These are phyloP conservation scores for Sphaerulina populicola DNA, from an alignment of 2,329 filamentous ascomycete genomes.

Conservation along the genomic window DNA sequence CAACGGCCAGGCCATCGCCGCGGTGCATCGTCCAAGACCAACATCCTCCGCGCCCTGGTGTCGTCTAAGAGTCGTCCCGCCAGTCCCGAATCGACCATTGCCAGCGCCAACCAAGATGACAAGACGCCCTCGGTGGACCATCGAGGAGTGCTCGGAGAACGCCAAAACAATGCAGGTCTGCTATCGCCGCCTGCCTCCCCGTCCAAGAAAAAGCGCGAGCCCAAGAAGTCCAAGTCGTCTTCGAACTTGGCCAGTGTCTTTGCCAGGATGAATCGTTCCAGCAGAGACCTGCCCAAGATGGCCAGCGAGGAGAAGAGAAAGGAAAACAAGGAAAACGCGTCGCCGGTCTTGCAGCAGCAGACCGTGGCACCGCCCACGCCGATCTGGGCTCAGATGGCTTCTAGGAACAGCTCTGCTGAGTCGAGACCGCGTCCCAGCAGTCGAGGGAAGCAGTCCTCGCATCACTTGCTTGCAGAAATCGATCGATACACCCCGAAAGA, in stretches of 20 bases:
- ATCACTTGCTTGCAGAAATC: constrained; percentile 48
- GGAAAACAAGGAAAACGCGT: constrained; percentile 82
- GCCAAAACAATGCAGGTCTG: constrained; percentile 24
- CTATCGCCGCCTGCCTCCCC: constrained; percentile 30
- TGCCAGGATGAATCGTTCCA: constrained; percentile 60
- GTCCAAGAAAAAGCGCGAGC: constrained; percentile 25
- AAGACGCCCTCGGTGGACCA: constrained; percentile 21
- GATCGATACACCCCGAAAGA: constrained; percentile 51
- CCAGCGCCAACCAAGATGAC: constrained; percentile 23
- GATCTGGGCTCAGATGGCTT: constrained; percentile 70
- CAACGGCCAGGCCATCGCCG: constrained; percentile 19
- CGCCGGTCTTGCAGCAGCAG: constrained; percentile 44
- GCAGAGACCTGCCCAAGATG: constrained; percentile 52
- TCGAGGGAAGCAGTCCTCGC: constrained; percentile 39
- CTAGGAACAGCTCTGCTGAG: constrained; percentile 22
- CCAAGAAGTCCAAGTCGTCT: constrained; percentile 69
- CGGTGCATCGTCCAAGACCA: constrained; percentile 33
- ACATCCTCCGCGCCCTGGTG: constrained; percentile 48
- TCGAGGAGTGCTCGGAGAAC: constrained; percentile 26
- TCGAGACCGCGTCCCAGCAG: constrained; percentile 35
- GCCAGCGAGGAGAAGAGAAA: constrained; percentile 56
- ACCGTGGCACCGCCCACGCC: constrained; percentile 49
- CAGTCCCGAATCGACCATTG: constrained; percentile 41
- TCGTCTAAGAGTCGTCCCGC: constrained; percentile 40
- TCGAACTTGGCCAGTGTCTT: constrained; percentile 73